These are phyloP conservation scores for Monosporascus sp. DNA, from an alignment of 2,329 filamentous ascomycete species.

Conservation along the genomic window DNA sequence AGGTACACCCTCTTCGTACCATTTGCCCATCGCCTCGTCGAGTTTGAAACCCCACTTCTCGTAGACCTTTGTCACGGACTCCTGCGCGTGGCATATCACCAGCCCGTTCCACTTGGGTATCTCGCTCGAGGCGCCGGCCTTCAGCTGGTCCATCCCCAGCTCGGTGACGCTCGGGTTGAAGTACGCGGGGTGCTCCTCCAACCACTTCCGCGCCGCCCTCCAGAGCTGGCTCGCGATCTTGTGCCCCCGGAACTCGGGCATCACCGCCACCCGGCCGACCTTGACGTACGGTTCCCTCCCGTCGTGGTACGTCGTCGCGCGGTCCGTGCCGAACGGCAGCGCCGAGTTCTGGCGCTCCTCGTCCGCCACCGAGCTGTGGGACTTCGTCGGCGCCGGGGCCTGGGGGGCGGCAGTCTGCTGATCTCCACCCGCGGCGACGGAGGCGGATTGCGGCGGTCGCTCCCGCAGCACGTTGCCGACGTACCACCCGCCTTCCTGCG, in stretches of 20 bases:
- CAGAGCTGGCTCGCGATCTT: slow-evolving; percentile 64
- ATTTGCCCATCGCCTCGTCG: slow-evolving; percentile 69
- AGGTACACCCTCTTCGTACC: slow-evolving; percentile 78
- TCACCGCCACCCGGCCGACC: slow-evolving; percentile 70
- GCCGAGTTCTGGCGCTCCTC: slow-evolving; percentile 17
- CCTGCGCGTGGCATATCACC: slow-evolving; percentile 75
- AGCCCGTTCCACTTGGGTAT: slow-evolving; percentile 67
- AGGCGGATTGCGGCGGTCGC: background rate
- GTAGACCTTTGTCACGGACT: slow-evolving; percentile 60
- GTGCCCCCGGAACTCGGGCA: slow-evolving; percentile 58
- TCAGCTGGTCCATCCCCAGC: slow-evolving; percentile 39
- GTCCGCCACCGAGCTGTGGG: slow-evolving; percentile 9
- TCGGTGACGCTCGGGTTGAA: slow-evolving; percentile 47
- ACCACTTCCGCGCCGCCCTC: slow-evolving; percentile 63
- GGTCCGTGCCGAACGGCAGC: slow-evolving; percentile 30
- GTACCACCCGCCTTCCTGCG: slow-evolving; percentile 44
- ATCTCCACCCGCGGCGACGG: background rate
- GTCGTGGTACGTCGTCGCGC: slow-evolving; percentile 49
- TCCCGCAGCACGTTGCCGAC: slow-evolving; percentile 35
- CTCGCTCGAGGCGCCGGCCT: slow-evolving; percentile 31
- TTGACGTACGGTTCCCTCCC: slow-evolving; percentile 74
- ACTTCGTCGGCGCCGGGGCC: slow-evolving; percentile 10
- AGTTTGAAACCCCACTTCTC: slow-evolving; percentile 64
- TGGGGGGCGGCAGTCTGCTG: background rate
- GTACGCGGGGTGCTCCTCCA: slow-evolving; percentile 51